Percentiles rank a stretch among this genome's conserved stretches.
phyloP scores from a whole-genome alignment of 1,284 basidiomycete genomes.

The Papiliotrema fonsecae region DNA sequence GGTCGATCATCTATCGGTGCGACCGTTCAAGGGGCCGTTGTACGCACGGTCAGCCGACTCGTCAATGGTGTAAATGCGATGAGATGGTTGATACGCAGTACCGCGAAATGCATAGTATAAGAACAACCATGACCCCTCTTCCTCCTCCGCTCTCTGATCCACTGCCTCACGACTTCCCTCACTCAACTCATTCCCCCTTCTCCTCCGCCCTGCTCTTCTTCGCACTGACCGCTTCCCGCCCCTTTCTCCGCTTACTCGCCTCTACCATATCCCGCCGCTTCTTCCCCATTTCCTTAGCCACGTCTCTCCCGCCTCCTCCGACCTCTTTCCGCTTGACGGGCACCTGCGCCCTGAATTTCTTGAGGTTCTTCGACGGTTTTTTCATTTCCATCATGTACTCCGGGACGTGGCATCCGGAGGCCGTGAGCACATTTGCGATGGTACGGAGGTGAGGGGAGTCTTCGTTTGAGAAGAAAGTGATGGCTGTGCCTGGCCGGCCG shows the following conservation, averaged over 20 bases:
- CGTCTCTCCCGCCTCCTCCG: constrained; percentile 61
- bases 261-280: constrained; percentile 59
- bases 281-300: constrained; percentile 66
- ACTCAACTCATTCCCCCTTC: background rate
- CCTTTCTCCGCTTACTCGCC: constrained; percentile 43
- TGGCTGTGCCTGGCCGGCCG: constrained; percentile 81
- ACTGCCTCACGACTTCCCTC: no score
- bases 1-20: no score
- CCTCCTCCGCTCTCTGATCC: no score
- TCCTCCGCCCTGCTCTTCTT: background rate
- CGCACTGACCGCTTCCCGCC: no score
- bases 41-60: no score
- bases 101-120: no score
- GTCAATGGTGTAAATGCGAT: no score
- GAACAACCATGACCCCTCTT: no score
- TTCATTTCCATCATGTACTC: constrained; percentile 84
- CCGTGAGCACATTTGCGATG: constrained; percentile 88
- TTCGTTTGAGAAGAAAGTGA: constrained; percentile 93
- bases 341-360: constrained; percentile 71
- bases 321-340: constrained; percentile 68
- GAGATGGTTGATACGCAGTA: no score
- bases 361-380: constrained; percentile 83
- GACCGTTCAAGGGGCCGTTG: no score
- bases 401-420: constrained; percentile 81
- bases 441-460: constrained; percentile 88